Percentiles rank a stretch among this genome's conserved stretches.
Evolutionary conservation across 371 early-diverging fungal species (phyloP).

Genomic region (Conidiobolus incongruus): DNA sequence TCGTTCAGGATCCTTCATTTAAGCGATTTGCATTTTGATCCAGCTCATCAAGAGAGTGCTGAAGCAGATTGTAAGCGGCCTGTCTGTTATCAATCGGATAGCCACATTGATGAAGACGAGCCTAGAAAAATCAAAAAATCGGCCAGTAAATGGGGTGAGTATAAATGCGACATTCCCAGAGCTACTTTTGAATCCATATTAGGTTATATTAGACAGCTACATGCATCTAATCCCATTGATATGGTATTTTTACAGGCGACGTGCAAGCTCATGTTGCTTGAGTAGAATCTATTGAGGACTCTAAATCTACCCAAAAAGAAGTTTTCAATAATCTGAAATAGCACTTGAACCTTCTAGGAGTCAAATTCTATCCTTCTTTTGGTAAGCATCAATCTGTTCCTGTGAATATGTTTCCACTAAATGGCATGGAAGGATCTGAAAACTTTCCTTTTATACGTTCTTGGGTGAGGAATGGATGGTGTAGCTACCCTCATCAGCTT

Average conservation of each 20-base stretch:
- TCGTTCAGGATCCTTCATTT: conserved; percentile 1
- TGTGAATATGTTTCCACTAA: conserved; percentile 7
- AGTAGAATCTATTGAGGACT: background rate
- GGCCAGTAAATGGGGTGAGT: conserved; percentile 1
- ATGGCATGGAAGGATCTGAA: background rate
- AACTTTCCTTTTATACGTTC: conserved; percentile 1
- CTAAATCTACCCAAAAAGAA: background rate
- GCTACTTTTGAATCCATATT: background rate
- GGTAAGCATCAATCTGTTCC: conserved; percentile 9
- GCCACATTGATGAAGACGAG: background rate
- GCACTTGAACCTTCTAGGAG: background rate
- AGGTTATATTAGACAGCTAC: background rate
- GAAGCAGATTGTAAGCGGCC: conserved; percentile 1
- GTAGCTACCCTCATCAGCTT: conserved; percentile 5
- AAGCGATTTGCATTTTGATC: conserved; percentile 2
- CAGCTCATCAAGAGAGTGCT: background rate
- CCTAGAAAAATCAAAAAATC: background rate
- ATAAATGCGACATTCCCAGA: background rate
- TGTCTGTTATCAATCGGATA: conserved; percentile 2
- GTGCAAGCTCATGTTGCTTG: background rate
- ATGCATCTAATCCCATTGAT: background rate
- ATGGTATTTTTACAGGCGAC: conserved; percentile 4
- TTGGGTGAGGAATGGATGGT: conserved; percentile 6
- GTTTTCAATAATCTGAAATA: background rate
- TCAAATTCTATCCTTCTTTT: conserved; percentile 1